Evolutionary conservation across 2,329 filamentous ascomycete genomes (phyloP), one percentile per base, ranked within the genome.

Genomic region (Cercospora sesami): DNA sequence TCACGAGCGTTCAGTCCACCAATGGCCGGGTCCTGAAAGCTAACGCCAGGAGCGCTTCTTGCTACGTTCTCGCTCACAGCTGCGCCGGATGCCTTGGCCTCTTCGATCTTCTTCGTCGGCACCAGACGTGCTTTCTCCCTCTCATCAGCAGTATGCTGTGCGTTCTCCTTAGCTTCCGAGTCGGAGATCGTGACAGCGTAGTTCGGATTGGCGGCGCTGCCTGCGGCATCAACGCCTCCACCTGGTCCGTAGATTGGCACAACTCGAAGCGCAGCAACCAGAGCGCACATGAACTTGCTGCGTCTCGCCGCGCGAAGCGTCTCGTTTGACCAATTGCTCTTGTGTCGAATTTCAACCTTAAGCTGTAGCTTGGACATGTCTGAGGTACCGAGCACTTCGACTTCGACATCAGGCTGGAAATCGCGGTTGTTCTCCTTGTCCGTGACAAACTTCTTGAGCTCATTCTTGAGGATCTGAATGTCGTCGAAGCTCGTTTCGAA

Each of bases 231-330:
- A 69, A 81, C 82, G 65, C 89, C 91, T 68, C 91, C 93, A 48
- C 90, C 93, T 65, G 94, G 94, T 21, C 84, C 89, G 74, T 92
- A 86, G 76, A 99, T 94, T 9, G 94, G 94, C 18, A 99, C 86
- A 81, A 90, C 93, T 80, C 93, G 91, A 67, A 97, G 83, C 3
- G 94, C 93, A 8, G 93, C 81, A 4, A 95, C 90, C 67, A 99
- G 84, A 0, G 95, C 95, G 77, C 94, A 97, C 89, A 98, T 96
- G 82, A 99, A 98, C 81, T 97, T 98, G 78, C 91, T 96, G 69
- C 94, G 89, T 63, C 94, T 89, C 6, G 90, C 86, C 18, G 90
- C 90, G 48, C 94, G 91, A 48, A 97, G 86, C 1, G 87, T 85
- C 73, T 97, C 94, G 80, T 97, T 85, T 31, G 82, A 79, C 82